Evolutionary conservation across 2,329 filamentous ascomycete genomes (phyloP).

Genomic region (Fusarium mundagurra): DNA sequence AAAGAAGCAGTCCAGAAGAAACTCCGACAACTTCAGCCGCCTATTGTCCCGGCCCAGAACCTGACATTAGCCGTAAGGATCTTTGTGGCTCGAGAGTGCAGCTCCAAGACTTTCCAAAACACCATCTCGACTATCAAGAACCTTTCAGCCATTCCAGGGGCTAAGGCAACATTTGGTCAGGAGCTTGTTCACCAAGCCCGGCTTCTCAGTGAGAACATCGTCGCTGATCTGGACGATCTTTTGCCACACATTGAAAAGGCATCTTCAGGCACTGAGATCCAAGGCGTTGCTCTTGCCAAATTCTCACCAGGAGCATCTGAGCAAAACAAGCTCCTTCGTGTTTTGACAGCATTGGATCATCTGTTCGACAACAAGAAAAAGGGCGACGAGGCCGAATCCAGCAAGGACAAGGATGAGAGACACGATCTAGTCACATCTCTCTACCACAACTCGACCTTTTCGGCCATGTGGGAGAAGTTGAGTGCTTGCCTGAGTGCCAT

Average conservation of each 20-base stretch:
- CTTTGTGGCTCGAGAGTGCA: constrained; percentile 94
- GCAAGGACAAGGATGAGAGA: constrained; percentile 70
- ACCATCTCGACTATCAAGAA: constrained; percentile 99
- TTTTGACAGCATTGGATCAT: constrained; percentile 94
- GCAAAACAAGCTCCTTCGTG: constrained; percentile 92
- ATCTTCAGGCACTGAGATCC: constrained; percentile 90
- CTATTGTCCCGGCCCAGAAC: constrained; percentile 87
- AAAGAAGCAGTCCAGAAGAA: constrained; percentile 58
- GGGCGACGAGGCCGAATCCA: constrained; percentile 58
- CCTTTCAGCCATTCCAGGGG: constrained; percentile 89
- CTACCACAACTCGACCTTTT: constrained; percentile 91
- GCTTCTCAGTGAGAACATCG: constrained; percentile 82
- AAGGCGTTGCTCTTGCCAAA: constrained; percentile 91
- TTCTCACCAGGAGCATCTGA: constrained; percentile 97
- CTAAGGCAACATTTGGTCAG: constrained; percentile 89
- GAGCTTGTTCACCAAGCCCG: constrained; percentile 91
- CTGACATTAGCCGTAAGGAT: constrained; percentile 96
- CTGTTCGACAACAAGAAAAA: constrained; percentile 87
- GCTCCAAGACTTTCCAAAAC: constrained; percentile 97
- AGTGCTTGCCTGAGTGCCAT: constrained; percentile 90
- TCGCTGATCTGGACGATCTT: constrained; percentile 84
- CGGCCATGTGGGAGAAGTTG: constrained; percentile 89
- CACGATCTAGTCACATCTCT: constrained; percentile 87
- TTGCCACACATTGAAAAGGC: constrained; percentile 88
- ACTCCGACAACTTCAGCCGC: constrained; percentile 75